phyloP scores from a whole-genome alignment of 352 stramenopile species.

The Vaucheria bursata region DNA sequence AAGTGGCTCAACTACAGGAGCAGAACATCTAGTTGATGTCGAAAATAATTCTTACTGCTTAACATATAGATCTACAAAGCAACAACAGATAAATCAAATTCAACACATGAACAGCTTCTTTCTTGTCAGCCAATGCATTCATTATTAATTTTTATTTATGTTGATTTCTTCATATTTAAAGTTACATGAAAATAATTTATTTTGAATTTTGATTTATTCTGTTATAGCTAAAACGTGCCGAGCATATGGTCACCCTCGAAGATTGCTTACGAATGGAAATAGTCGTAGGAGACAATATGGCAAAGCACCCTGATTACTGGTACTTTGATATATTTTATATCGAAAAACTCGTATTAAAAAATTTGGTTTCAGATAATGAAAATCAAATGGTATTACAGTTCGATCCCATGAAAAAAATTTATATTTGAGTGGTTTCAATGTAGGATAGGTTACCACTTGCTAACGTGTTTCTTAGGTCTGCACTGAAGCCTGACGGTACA shows the following conservation, averaged over 20 bases:
- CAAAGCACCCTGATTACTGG: slow-evolving; percentile 1
- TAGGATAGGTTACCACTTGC: neutral
- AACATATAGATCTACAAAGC: no score
- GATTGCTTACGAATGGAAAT: slow-evolving; percentile 1
- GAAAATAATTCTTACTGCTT: no score
- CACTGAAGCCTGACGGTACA: neutral
- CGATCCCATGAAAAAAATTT: neutral
- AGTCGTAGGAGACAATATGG: neutral
- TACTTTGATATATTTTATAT: neutral
- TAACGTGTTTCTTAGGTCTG: slow-evolving; percentile 3
- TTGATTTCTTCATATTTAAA: no score
- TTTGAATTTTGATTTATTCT: no score
- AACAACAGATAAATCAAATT: no score
- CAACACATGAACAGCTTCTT: no score
- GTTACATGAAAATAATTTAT: no score
- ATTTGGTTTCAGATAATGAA: neutral
- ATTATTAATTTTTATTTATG: no score
- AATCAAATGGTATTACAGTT: neutral
- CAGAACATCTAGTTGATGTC: no score
- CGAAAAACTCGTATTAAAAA: neutral
- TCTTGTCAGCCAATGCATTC: no score
- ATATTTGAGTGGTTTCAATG: neutral
- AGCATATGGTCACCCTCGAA: neutral
- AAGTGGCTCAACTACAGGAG: no score
- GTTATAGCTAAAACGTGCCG: neutral